Conservation (phyloP, 352 stramenopile genomes). For the Phytophthora parvispora region DNA sequence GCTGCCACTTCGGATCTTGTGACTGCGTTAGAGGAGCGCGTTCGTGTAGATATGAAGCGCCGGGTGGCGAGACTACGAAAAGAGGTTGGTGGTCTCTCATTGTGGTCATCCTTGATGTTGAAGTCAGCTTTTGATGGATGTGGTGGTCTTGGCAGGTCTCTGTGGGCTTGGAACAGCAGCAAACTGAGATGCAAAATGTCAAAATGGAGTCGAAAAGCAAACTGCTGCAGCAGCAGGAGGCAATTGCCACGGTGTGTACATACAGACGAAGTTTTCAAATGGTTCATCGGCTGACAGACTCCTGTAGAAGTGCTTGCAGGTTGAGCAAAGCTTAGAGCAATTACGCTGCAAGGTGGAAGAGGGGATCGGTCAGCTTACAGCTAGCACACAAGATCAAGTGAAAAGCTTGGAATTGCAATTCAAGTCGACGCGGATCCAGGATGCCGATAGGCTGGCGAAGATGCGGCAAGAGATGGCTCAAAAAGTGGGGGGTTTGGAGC, state of each 20-base stretch:
- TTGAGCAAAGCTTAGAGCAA: slow-evolving; percentile 16
- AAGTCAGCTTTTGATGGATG: background rate
- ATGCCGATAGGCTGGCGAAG: slow-evolving; percentile 17
- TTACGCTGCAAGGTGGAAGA: slow-evolving; percentile 9
- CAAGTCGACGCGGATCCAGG: slow-evolving; percentile 2
- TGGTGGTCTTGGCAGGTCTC: slow-evolving; percentile 13
- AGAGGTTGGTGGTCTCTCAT: slow-evolving; percentile 16
- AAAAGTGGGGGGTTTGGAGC: slow-evolving; percentile 10
- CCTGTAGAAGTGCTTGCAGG: slow-evolving; percentile 12
- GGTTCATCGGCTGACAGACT: background rate
- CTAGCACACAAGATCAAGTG: slow-evolving; percentile 12
- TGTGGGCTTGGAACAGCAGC: slow-evolving; percentile 20
- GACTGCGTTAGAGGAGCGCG: slow-evolving; percentile 12
- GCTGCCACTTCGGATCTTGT: background rate
- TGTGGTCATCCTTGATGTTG: no score
- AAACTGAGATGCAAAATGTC: background rate
- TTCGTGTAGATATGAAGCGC: slow-evolving; percentile 17
- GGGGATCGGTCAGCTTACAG: slow-evolving; percentile 2
- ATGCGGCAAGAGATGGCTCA: slow-evolving; percentile 18
- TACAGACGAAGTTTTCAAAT: background rate
- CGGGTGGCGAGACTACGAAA: slow-evolving; percentile 14
- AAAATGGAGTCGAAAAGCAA: slow-evolving; percentile 2
- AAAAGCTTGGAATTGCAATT: slow-evolving; percentile 14
- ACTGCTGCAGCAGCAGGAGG: slow-evolving; percentile 2
- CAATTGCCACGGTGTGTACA: slow-evolving; percentile 2